A percentile compares a stretch with the other conserved stretches of the same genome.
These are phyloP conservation scores for Yarrowia osloensis DNA, from an alignment of 805 yeast species.

Conservation along the genomic window DNA sequence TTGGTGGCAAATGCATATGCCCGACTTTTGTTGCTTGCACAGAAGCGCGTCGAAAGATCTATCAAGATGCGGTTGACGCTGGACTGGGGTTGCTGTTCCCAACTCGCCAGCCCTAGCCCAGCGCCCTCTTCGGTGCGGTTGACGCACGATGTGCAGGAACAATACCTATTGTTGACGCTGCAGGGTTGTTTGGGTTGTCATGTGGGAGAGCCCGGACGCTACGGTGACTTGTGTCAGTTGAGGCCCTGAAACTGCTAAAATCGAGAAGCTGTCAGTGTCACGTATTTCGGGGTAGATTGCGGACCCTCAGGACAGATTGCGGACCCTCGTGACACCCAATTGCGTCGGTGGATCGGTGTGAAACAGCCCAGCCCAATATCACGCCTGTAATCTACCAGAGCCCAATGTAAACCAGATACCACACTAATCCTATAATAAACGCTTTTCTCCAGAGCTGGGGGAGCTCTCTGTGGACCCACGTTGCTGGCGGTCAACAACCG, in stretches of 20 bases:
- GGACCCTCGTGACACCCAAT: background rate
- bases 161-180: conserved; percentile 7
- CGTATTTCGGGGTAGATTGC: background rate
- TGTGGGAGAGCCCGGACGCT: background rate
- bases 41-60: conserved; percentile 8
- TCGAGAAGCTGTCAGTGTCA: background rate
- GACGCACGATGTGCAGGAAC: background rate
- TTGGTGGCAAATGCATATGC: conserved; percentile 18
- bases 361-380: too few species aligned
- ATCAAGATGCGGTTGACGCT: background rate
- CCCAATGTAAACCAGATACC: background rate
- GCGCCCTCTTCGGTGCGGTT: background rate
- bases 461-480: background rate
- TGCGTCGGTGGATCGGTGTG: background rate
- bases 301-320: background rate
- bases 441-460: background rate
- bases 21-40: background rate
- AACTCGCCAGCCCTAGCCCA: background rate
- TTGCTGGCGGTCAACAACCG: background rate
- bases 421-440: background rate
- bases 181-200: conserved; percentile 21
- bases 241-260: background rate
- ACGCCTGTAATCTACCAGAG: background rate
- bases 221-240: background rate
- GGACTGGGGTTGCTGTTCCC: conserved; percentile 11